Conservation (phyloP, 331 rosid species). For the Rhamnella rubrinervis region DNA sequence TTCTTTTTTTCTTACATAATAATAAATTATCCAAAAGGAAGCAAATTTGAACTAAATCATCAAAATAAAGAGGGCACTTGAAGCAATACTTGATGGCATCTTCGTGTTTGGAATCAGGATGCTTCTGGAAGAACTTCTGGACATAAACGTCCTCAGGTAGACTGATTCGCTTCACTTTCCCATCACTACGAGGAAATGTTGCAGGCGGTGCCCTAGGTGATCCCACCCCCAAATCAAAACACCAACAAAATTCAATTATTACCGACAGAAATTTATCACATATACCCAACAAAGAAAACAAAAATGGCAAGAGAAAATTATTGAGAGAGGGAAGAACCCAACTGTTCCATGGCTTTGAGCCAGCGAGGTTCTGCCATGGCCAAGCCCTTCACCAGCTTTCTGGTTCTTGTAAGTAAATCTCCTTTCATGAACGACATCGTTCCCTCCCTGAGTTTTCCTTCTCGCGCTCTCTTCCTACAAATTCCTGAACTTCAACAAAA, state of each 20-base stretch:
- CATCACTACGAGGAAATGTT: constrained; percentile 64
- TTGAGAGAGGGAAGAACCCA: constrained; percentile 14
- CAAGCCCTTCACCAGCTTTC: constrained; percentile 86
- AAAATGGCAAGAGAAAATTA: neutral
- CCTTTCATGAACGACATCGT: constrained; percentile 83
- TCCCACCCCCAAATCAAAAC: neutral
- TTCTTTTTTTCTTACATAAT: no score
- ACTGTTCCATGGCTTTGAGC: constrained; percentile 98
- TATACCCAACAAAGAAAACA: neutral
- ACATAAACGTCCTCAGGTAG: constrained; percentile 84
- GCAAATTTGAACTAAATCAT: neutral
- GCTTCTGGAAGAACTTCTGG: constrained; percentile 61
- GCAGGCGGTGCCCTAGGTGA: constrained; percentile 78
- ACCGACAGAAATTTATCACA: neutral
- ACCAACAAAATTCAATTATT: neutral
- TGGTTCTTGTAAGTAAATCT: constrained; percentile 60
- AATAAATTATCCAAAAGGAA: constrained; percentile 8
- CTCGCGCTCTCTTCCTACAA: no score
- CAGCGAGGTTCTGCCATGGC: constrained; percentile 82
- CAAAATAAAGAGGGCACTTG: neutral
- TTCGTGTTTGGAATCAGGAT: constrained; percentile 69
- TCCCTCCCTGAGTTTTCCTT: constrained; percentile 11
- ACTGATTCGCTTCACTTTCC: constrained; percentile 55
- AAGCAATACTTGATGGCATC: constrained; percentile 65
- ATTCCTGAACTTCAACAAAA: no score